phyloP scores from a whole-genome alignment of 805 yeast genomes.

The Starmerella riodocensis region DNA sequence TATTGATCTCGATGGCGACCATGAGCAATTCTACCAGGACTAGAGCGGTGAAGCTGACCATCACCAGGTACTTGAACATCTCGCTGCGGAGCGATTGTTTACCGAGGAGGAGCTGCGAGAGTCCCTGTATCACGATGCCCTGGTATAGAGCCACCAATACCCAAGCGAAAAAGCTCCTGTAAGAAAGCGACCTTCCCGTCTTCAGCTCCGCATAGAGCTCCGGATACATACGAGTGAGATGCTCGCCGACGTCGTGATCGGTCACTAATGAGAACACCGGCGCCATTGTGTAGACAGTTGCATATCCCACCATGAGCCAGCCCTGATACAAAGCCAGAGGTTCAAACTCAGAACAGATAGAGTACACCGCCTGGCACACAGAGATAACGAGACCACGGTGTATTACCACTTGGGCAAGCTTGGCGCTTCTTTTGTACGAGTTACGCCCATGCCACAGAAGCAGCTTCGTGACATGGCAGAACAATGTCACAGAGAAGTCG shows the following conservation, averaged over 20 bases:
- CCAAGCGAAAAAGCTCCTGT: conserved; percentile 84
- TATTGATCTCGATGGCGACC: conserved; percentile 85
- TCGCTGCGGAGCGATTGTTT: conserved; percentile 29
- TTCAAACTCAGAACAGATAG: conserved; percentile 74
- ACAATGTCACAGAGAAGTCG: conserved; percentile 86
- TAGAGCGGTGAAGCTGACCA: conserved; percentile 67
- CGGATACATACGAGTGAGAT: conserved; percentile 78
- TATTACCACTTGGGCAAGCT: conserved; percentile 86
- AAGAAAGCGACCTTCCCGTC: conserved; percentile 73
- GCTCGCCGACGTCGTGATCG: conserved; percentile 83
- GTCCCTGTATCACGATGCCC: conserved; percentile 71
- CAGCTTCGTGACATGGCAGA: conserved; percentile 73
- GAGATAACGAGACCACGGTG: conserved; percentile 92
- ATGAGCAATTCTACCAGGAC: conserved; percentile 76
- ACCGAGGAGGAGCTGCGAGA: conserved; percentile 67
- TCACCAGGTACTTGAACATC: conserved; percentile 63
- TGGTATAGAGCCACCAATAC: conserved; percentile 79
- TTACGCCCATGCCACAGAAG: conserved; percentile 97
- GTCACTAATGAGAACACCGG: conserved; percentile 90
- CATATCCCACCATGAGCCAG: conserved; percentile 96
- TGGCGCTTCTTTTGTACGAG: conserved; percentile 90
- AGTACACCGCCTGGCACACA: conserved; percentile 87
- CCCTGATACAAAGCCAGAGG: conserved; percentile 94
- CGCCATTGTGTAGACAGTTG: conserved; percentile 94
- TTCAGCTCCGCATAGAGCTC: conserved; percentile 89